These are phyloP conservation scores for Forsythia suspensa DNA, from an alignment of 257 asterid species.

Conservation along the genomic window DNA sequence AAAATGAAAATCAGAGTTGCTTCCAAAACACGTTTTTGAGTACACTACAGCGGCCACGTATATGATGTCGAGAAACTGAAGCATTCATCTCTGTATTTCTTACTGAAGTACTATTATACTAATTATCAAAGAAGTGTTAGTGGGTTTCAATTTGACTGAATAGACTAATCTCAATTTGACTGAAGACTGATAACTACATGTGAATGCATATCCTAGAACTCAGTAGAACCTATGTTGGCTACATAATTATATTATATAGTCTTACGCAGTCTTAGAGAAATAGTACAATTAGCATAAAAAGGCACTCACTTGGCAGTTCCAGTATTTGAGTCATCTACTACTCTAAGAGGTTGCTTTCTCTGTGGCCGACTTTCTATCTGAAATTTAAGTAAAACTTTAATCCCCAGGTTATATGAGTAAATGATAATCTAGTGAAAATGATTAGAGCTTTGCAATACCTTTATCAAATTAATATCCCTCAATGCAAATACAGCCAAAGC, in stretches of 20 bases:
- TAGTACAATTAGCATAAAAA: background rate
- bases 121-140: no score
- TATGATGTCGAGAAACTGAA: background rate
- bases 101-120: background rate
- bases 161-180: no score
- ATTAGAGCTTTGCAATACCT: constrained; percentile 16
- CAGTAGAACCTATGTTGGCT: background rate
- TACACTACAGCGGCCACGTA: background rate
- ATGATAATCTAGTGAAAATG: background rate
- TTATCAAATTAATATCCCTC: constrained; percentile 28
- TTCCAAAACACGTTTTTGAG: background rate
- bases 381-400: background rate
- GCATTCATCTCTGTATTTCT: background rate
- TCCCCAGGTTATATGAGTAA: background rate
- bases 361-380: constrained; percentile 39
- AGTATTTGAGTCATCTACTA: constrained; percentile 27
- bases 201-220: background rate
- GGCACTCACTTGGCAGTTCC: constrained; percentile 35
- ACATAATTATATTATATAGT: background rate
- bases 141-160: no score
- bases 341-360: constrained; percentile 30
- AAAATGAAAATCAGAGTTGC: background rate
- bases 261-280: background rate
- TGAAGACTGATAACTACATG: no score
- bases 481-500: constrained; percentile 38